Base-by-base conservation (phyloP, 352 stramenopile genomes). In the Globisporangium recalcitrans region DNA sequence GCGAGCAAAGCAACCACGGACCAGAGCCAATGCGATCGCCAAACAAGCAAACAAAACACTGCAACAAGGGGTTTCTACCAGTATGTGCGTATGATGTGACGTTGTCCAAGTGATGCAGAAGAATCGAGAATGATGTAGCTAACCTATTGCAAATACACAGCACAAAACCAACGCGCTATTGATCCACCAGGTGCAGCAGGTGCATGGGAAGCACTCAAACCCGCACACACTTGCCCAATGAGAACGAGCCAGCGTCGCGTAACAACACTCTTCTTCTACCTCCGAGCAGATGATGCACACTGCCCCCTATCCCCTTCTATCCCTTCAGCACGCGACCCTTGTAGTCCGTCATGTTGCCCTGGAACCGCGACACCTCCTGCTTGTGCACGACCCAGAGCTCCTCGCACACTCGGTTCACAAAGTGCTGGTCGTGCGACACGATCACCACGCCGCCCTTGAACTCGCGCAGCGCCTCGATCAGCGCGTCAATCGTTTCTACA, bases 341-440 rank as follows among this genome's bases (percentile, higher is more conserved):
- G 78, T 95, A 95, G 40, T 93, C 80, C 62, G 74, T 74, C 62
- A 95, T 93, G n/a, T 74, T 82, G 27, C 85, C 85, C 52, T 68
- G 72, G 74, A 93, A 95, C 27, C 80, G 82, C 53, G 71, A 55
- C 38, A 95, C 86, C 65, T 92, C 88, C 58, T 88, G 56, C 26
- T 92, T 72, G 46, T 81, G 82, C 7, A 95, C 86, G 51, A 95
- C 86, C 93, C 93, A 99, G 5, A 98, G 73, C 72, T 99, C 94
- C 34, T 90, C 71, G 65, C 92, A 98, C 40, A 97, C 89, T 63
- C 96, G 95, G 47, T 93, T 97, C 67, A 99, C 95, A 65, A 99
- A 99, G 79, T 98, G 98, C 72, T 98, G 86, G 89, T 99, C 96
- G 78, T 99, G 97, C 3, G 93, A 98, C 19, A 99, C 95, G 48